Evolutionary conservation across 2,329 filamentous ascomycete species (phyloP).

Genomic region (Phoma sp.): DNA sequence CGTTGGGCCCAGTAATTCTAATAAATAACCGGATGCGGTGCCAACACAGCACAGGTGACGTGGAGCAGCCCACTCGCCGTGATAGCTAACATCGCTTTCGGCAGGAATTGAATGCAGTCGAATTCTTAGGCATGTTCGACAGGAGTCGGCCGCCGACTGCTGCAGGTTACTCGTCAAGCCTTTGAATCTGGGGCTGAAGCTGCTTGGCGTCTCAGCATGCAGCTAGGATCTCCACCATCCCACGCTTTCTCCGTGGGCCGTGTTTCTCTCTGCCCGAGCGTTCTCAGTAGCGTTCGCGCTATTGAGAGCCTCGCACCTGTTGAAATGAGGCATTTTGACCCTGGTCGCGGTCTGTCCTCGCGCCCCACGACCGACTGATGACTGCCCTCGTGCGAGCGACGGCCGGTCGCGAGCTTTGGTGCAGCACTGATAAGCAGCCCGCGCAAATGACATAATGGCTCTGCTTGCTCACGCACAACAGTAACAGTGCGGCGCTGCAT

Average conservation of each 20-base stretch:
- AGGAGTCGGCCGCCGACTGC: conserved; percentile 12
- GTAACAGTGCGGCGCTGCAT: conserved; percentile 7
- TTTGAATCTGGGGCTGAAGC: conserved; percentile 12
- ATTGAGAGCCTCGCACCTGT: conserved; percentile 14
- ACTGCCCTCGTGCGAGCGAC: conserved; percentile 17
- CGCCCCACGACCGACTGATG: conserved; percentile 10
- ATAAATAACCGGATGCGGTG: conserved; percentile 9
- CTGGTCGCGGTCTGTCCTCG: conserved; percentile 11
- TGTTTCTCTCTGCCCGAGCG: conserved; percentile 7
- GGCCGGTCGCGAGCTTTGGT: conserved; percentile 1
- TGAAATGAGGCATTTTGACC: conserved; percentile 21
- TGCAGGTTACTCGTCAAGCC: conserved; percentile 14
- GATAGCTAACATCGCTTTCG: conserved; percentile 13
- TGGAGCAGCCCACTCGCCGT: conserved; percentile 12
- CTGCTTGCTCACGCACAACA: conserved; percentile 6
- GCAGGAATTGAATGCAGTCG: conserved; percentile 16
- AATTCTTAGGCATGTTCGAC: conserved; percentile 4
- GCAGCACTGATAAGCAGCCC: conserved; percentile 13
- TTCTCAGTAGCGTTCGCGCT: conserved; percentile 16
- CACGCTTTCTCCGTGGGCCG: conserved; percentile 12
- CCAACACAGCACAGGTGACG: conserved; percentile 11
- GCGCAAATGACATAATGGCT: conserved; percentile 16
- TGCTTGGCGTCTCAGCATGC: conserved; percentile 10
- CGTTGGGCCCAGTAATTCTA: conserved; percentile 8
- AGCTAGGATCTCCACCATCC: conserved; percentile 13